phyloP scores from a whole-genome alignment of 495 filamentous ascomycete species.

The Entonaema liquescens region DNA sequence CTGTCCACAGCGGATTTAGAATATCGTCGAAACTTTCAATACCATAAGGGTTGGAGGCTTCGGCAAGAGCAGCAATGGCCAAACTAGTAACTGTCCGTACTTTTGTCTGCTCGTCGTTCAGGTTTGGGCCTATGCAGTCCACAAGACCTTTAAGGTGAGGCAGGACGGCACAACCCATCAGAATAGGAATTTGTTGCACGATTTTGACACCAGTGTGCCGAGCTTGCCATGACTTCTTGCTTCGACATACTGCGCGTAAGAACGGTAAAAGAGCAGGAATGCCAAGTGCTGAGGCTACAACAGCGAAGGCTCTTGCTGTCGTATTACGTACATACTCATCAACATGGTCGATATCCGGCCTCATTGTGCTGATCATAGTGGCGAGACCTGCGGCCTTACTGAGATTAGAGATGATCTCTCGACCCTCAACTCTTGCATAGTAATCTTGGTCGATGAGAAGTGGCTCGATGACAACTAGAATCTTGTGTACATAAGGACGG shows the following conservation, averaged over 20 bases:
- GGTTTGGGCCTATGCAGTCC: slow-evolving; percentile 93
- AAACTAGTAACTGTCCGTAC: slow-evolving; percentile 95
- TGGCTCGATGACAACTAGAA: slow-evolving; percentile 98
- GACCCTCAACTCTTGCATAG: slow-evolving; percentile 97
- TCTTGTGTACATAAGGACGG: slow-evolving; percentile 96
- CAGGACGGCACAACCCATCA: slow-evolving; percentile 97
- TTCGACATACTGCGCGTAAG: slow-evolving; percentile 91
- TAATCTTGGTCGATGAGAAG: slow-evolving; percentile 99
- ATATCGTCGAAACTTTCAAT: slow-evolving; percentile 99
- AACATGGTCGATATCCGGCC: slow-evolving; percentile 97
- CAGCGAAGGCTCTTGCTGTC: slow-evolving; percentile 95
- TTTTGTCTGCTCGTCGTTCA: slow-evolving; percentile 98
- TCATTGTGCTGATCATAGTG: slow-evolving; percentile 99
- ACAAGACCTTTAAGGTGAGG: slow-evolving; percentile 96
- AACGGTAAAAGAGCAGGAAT: slow-evolving; percentile 96
- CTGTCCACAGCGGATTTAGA: slow-evolving; percentile 95
- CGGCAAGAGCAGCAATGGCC: slow-evolving; percentile 93
- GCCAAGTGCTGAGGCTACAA: slow-evolving; percentile 95
- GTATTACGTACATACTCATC: slow-evolving; percentile 99
- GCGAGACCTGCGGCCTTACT: slow-evolving; percentile 96
- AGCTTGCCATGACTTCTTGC: slow-evolving; percentile 99
- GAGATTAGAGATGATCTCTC: slow-evolving; percentile 98
- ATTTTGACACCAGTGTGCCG: slow-evolving; percentile 99
- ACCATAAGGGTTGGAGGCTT: slow-evolving; percentile 97
- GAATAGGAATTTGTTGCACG: slow-evolving; percentile 98